Evolutionary conservation across 2,329 filamentous ascomycete genomes (phyloP), one percentile per base, ranked within the genome.

Genomic region (Exophiala sp.): DNA sequence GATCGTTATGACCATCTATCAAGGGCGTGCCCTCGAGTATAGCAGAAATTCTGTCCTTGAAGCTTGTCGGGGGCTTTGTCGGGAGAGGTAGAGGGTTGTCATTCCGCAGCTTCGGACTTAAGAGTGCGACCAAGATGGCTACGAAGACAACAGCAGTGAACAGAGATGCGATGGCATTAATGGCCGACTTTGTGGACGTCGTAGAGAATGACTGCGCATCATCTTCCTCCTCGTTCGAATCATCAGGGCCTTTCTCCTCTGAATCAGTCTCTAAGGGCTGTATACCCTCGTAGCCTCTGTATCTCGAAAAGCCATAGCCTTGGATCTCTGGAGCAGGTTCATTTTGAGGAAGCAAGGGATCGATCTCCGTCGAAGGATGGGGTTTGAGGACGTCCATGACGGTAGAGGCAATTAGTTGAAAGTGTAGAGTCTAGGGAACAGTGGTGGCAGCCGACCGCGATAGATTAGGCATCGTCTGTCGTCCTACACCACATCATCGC

Each of bases 1-100:
- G 78, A 68, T 97, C 92, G 72, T 95, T 87, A 68, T 96, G 91
- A 1, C 91, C 91, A 70, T 96, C 91, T 61, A 79, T 78, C 54
- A 80, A 66, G 34, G 77, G 77, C 5, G 75, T 78, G 16, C 70
- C 62, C 5, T 66, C 65, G 29, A 80, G 62, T 21, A 79, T 79
- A 35, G 64, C 65, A 11, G 71, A 66, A 8, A 76, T 76, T 53
- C 77, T 59, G 9, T 72, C 61, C 36, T 71, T 64, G 20, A 72
- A 65, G 12, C 59, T 68, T 20, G 42, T 50, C 18, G 56, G 50
- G 32, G 52, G 44, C 10, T 42, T 43, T 6, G 34, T 33, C 12
- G 47, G 58, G 9, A 50, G 21, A 18, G 38, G 46, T 29, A 44
- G 40, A n/a, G 48, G 53, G 14, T 50, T 12, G 14, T 50, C 16